Evolutionary conservation across 306 rosid genomes (phyloP).

Genomic region (Cucumis sativus): Cucumber_9930_V3 NC_026656.2:15544001-15544500

Average conservation of each 20-base stretch:
- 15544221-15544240: background rate
- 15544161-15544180: background rate
- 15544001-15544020: background rate
- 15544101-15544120: background rate
- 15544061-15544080: background rate
- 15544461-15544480: background rate
- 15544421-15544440: background rate
- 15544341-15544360: background rate
- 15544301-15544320: background rate
- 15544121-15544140: background rate
- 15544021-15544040: background rate
- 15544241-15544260: background rate
- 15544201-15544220: background rate
- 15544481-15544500: background rate
- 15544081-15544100: background rate
- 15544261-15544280: background rate
- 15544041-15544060: background rate
- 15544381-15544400: background rate
- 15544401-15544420: background rate
- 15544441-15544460: background rate
- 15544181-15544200: background rate
- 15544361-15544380: background rate
- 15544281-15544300: background rate
- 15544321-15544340: background rate
- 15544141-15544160: background rate